These are phyloP conservation scores for Candida fluviatilis DNA, from an alignment of 805 yeast genomes.

Conservation along the genomic window DNA sequence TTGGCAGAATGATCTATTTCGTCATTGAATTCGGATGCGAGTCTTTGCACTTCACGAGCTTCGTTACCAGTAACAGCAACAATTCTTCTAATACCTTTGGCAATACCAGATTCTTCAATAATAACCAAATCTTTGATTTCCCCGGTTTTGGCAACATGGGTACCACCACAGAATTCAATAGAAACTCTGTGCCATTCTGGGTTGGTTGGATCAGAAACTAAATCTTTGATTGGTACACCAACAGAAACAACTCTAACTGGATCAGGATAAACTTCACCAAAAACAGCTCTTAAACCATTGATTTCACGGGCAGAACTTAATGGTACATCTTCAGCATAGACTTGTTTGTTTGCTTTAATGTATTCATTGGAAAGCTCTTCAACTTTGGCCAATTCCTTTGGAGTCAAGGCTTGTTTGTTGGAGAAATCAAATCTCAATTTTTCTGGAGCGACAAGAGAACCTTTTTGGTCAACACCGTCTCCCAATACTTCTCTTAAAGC, in stretches of 20 bases:
- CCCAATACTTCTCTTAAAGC: constrained; percentile 87
- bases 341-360: constrained; percentile 66
- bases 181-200: constrained; percentile 75
- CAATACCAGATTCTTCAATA: constrained; percentile 94
- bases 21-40: constrained; percentile 67
- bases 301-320: constrained; percentile 70
- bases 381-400: constrained; percentile 67
- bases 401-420: constrained; percentile 77
- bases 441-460: constrained; percentile 94
- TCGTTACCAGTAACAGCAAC: constrained; percentile 94
- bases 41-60: constrained; percentile 85
- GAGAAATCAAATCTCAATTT: constrained; percentile 95
- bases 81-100: constrained; percentile 97
- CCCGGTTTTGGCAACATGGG: constrained; percentile 89
- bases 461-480: constrained; percentile 88
- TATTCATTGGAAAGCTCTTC: constrained; percentile 71
- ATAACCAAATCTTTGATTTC: constrained; percentile 90
- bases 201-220: constrained; percentile 66
- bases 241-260: constrained; percentile 98
- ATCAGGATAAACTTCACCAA: constrained; percentile 98
- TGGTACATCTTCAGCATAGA: constrained; percentile 79
- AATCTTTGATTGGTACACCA: constrained; percentile 84
- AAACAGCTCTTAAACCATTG: constrained; percentile 90
- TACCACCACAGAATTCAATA: constrained; percentile 98
- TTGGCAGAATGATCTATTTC: constrained; percentile 56